A percentile compares a stretch with the other conserved stretches of the same genome.
Conservation (phyloP, 202 grass and related monocot genomes). For the Digitaria exilis region DNA sequence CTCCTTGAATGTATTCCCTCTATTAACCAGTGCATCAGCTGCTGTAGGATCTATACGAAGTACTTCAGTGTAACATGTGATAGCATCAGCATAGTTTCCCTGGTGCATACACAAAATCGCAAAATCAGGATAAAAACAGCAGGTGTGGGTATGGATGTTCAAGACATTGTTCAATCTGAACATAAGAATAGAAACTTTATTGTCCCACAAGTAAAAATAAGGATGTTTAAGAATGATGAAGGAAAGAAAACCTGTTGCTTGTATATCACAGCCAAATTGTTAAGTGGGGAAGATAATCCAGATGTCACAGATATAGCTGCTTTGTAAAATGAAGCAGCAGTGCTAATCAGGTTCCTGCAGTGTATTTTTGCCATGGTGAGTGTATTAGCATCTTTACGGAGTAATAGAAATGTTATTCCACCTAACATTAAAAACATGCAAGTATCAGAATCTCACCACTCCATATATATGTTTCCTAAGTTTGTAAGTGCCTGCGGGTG, state of each 20-base stretch:
- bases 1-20: conserved; percentile 98
- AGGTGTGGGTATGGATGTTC: neutral
- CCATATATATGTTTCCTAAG: conserved; percentile 98
- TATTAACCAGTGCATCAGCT: conserved; percentile 95
- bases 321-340: conserved; percentile 93
- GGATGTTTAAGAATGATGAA: neutral
- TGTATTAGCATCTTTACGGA: neutral
- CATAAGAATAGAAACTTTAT: neutral
- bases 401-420: neutral
- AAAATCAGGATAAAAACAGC: neutral
- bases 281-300: conserved; percentile 91
- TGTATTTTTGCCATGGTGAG: conserved; percentile 6
- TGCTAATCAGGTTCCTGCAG: conserved; percentile 77
- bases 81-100: conserved; percentile 98
- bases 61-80: conserved; percentile 92
- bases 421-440: conserved; percentile 17
- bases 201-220: neutral
- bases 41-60: conserved; percentile 86
- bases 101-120: conserved; percentile 31
- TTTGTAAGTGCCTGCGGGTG: conserved; percentile 97
- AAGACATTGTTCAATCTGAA: neutral
- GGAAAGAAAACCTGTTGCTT: conserved; percentile 75
- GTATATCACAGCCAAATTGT: conserved; percentile 99
- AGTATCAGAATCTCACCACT: conserved; percentile 66
- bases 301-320: conserved; percentile 90